Evolutionary conservation across 1,284 basidiomycete genomes (phyloP).

Genomic region (Thelephora terrestris): DNA sequence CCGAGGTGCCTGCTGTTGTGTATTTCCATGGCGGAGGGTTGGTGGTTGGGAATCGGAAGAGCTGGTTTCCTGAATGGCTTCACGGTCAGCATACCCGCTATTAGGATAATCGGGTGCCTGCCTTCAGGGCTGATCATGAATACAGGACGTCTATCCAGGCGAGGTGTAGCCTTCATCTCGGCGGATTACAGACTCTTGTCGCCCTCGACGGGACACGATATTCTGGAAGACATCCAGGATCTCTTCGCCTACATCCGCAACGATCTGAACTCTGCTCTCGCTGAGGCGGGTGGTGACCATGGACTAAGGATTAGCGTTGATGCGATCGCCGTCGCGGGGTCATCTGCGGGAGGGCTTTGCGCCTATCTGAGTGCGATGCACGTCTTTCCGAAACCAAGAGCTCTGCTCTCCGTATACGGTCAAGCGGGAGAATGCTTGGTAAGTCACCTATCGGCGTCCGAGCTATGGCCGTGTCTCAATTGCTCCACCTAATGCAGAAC

Average conservation of each 20-base stretch:
- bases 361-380: constrained; percentile 51
- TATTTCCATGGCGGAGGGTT: constrained; percentile 60
- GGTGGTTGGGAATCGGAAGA: constrained; percentile 42
- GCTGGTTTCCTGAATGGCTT: constrained; percentile 56
- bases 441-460: constrained; percentile 14
- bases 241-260: constrained; percentile 36
- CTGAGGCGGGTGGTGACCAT: not conserved
- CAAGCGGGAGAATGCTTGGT: constrained; percentile 55
- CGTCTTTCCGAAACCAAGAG: constrained; percentile 39
- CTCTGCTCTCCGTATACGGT: constrained; percentile 47
- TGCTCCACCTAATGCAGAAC: constrained; percentile 15
- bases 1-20: constrained; percentile 33
- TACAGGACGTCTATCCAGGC: constrained; percentile 28
- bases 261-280: constrained; percentile 17
- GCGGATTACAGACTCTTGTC: constrained; percentile 53
- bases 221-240: constrained; percentile 45
- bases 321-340: constrained; percentile 43
- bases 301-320: constrained; percentile 27
- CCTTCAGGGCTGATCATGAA: constrained; percentile 8
- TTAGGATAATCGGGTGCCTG: too few relatives aligned
- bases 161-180: constrained; percentile 46
- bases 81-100: too few relatives aligned
- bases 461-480: not conserved
- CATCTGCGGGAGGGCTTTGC: constrained; percentile 52
- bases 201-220: constrained; percentile 44